Evolutionary conservation across 2,329 filamentous ascomycete species (phyloP), one percentile per base, ranked within the genome.

Genomic region (Colletotrichum cereale): DNA sequence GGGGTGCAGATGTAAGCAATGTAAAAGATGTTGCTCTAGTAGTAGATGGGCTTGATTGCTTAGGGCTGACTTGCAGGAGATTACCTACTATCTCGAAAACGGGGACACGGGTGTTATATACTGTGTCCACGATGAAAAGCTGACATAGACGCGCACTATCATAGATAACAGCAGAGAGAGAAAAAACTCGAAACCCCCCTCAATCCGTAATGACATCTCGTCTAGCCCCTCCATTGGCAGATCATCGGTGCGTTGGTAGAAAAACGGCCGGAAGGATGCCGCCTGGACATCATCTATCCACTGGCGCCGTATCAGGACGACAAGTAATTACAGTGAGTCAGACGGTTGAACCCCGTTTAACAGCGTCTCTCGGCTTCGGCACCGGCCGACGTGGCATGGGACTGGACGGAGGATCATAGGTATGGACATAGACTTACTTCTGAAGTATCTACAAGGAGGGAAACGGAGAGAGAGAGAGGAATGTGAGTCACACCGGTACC

Each of bases 311-410:
- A 4, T 24, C 31, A 6, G 14, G 16, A 62, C 24, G 18, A 63
- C 24, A n/a, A 55, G 34, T 67, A n/a, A 55, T 34, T 67, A 3
- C 8, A 11, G n/a, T 71, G 65, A 64, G 44, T 60, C 68, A 71
- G 29, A 60, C 31, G 31, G 65, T 38, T 38, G 65, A 44, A 14
- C 10, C 21, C 8, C 0, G 36, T 62, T 62, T 29, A 40, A 21
- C 26, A 29, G 12, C 11, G 10, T 2, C 7, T 16, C 29, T 50
- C 7, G n/a, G 21, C 16, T 21, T 3, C 36, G 62, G 24, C 40
- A 40, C 26, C 14, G n/a, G 34, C 26, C 14, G n/a, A 11, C 47
- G 18, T 38, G 24, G 31, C 12, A 31, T 2, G 4, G 6, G 5
- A 62, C 34, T 29, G 40, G 21, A 53, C 11, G 7, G 2, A 31